phyloP scores from a whole-genome alignment of 2,329 filamentous ascomycete genomes.

The Talaromyces sp. region DNA sequence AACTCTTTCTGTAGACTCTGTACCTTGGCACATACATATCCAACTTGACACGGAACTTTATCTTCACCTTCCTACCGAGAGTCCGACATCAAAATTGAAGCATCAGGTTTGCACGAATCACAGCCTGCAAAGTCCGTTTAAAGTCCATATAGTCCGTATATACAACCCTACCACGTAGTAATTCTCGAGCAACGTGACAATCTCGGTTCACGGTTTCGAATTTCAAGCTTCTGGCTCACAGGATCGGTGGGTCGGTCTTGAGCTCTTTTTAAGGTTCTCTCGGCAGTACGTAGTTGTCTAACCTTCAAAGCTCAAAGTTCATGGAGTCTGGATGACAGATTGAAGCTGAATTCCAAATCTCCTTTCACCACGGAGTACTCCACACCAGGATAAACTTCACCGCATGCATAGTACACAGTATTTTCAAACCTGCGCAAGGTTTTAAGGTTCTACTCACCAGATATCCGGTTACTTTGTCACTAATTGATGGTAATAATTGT shows the following conservation, averaged over 20 bases:
- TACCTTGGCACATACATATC: background rate
- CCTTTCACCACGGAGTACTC: background rate
- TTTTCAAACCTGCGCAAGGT: background rate
- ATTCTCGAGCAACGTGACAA: background rate
- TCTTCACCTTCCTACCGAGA: background rate
- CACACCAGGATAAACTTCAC: background rate
- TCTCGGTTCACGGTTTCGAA: background rate
- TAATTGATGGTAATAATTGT: background rate
- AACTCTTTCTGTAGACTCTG: background rate
- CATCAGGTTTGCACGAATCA: background rate
- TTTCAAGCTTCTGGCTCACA: background rate
- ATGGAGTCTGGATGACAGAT: background rate
- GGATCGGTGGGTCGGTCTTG: background rate
- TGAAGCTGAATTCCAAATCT: background rate
- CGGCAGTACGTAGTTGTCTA: background rate
- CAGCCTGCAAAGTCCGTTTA: background rate
- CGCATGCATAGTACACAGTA: background rate
- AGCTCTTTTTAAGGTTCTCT: background rate
- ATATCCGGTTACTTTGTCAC: background rate
- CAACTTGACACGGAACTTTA: background rate
- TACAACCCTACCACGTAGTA: conserved; percentile 1
- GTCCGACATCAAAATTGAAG: background rate
- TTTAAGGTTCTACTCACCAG: background rate
- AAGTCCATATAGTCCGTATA: background rate
- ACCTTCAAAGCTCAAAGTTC: background rate